Base-by-base conservation (phyloP, 495 filamentous ascomycete genomes). In the Hypoxylon perforatum region DNA sequence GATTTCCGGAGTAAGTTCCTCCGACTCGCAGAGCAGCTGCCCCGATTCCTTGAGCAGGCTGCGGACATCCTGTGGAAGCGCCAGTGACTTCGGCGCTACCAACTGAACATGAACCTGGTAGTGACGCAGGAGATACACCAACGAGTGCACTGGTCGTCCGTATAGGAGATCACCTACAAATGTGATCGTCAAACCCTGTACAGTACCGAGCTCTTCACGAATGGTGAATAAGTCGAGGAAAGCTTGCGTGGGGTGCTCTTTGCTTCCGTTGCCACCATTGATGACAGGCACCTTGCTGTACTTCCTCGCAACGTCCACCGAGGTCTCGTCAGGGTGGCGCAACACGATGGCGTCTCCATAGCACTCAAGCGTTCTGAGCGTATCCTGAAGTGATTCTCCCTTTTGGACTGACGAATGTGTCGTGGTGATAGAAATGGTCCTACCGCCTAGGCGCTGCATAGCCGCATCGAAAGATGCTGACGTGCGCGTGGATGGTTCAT, bases 161-260 rank as follows among this genome's bases (percentile, higher is more conserved):
- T 97, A 95, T 65, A 88, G 87, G 41, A 99, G 87, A 71, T 99
- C 95, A 70, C 95, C 95, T 50, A 89, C 86, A 76, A 99, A 99
- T 52, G 95, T 99, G 75, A 99, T 94, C 48, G 92, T 97, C 63
- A 98, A 82, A 39, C 92, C 93, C 67, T 91, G 92, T 52, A 98
- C 94, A 4, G 92, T 97, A 56, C 95, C 95, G 17, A 98, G 84
- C 79, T 99, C 95, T 78, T 99, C 93, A 55, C 96, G 90, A 76
- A 99, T 97, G 36, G 95, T 99, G 84, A 97, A 98, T 65, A 99
- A 87, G 72, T 99, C 95, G n/a, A 97, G 85, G 87, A 99, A 93
- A 4, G 95, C 95, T 78, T 99, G 95, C 0, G 96, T 98, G 3
- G 95, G 95, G 77, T 99, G 95, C 80, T 99, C 95, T 66, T 91